These are phyloP conservation scores for Haberlea rhodopensis DNA, from an alignment of 257 asterid species.

Conservation along the genomic window DNA sequence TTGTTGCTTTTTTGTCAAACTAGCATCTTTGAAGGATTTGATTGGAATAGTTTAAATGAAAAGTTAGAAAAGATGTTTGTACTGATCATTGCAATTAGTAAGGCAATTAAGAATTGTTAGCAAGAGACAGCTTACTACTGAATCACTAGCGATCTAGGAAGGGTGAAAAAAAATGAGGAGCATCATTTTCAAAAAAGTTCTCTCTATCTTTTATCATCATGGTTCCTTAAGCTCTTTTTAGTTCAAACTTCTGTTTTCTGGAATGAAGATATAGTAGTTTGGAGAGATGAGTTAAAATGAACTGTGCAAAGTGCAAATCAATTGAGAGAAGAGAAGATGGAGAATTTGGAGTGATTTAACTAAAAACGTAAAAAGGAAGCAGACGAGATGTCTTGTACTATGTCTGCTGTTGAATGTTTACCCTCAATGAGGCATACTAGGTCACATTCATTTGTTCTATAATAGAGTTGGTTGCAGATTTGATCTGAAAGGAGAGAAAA, in stretches of 20 bases:
- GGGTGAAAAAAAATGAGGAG: too few relatives aligned
- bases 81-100: background rate
- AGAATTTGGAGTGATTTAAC: too few relatives aligned
- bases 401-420: background rate
- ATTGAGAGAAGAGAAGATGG: too few relatives aligned
- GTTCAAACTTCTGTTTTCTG: too few relatives aligned
- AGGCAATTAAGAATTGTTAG: background rate
- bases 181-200: too few relatives aligned
- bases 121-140: conserved; percentile 8
- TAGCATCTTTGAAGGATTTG: background rate
- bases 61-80: background rate
- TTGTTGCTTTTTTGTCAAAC: background rate
- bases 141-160: conserved; percentile 2
- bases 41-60: background rate
- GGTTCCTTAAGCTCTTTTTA: too few relatives aligned
- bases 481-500: background rate
- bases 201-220: too few relatives aligned
- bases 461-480: background rate
- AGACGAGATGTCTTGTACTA: background rate
- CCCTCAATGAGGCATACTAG: too few relatives aligned
- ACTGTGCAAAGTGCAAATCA: background rate
- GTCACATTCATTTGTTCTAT: background rate
- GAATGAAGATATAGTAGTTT: too few relatives aligned
- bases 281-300: background rate
- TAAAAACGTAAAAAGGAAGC: too few relatives aligned